Evolutionary conservation across 768 basidiomycete species (phyloP).

Genomic region (Serendipita sp.): DNA sequence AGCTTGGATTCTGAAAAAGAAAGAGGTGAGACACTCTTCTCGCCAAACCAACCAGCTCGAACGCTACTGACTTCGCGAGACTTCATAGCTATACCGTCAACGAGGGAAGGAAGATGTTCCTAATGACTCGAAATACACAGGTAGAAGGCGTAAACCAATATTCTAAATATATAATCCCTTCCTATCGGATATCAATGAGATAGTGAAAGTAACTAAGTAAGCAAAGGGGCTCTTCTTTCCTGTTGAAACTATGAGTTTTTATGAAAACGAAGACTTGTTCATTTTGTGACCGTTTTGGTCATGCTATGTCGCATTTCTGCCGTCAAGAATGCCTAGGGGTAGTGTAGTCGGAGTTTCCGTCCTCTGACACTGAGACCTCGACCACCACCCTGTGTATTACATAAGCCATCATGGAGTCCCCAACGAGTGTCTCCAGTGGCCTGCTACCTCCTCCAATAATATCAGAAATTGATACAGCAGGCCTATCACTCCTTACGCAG

Average conservation of each 20-base stretch:
- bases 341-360: background rate
- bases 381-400: background rate
- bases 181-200: too few species aligned
- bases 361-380: background rate
- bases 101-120: slow-evolving; percentile 78
- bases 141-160: slow-evolving; percentile 64
- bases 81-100: slow-evolving; percentile 60
- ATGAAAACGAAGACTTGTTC: background rate
- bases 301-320: too few species aligned
- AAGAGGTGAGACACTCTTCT: slow-evolving; percentile 46
- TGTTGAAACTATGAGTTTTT: background rate
- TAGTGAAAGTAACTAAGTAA: too few species aligned
- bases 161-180: slow-evolving; percentile 48
- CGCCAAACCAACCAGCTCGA: background rate
- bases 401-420: background rate
- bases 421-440: background rate
- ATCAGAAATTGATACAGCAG: background rate
- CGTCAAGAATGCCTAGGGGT: background rate
- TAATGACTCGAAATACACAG: slow-evolving; percentile 76
- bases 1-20: slow-evolving; percentile 95
- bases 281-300: too few species aligned
- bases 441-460: background rate
- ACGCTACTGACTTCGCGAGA: slow-evolving; percentile 5
- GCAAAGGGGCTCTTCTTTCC: too few species aligned
- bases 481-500: background rate